Evolutionary conservation across 2,329 filamentous ascomycete genomes (phyloP).

Genomic region (Xylaria sp.): DNA sequence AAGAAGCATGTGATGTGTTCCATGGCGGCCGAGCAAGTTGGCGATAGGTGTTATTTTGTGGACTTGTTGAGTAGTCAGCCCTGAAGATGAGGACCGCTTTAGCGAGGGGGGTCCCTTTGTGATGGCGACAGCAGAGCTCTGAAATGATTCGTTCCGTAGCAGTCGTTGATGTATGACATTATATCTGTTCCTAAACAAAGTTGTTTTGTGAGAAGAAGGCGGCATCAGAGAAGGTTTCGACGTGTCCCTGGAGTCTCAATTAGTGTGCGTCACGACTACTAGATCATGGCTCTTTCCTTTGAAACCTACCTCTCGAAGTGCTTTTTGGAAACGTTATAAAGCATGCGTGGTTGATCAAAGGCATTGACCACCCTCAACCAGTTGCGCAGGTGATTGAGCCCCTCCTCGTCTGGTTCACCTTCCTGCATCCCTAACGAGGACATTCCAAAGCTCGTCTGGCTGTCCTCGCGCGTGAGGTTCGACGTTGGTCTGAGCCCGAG

Average conservation of each 20-base stretch:
- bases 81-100: constrained; percentile 67
- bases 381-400: constrained; percentile 74
- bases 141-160: constrained; percentile 92
- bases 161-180: constrained; percentile 92
- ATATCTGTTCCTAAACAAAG: constrained; percentile 88
- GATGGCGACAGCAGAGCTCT: constrained; percentile 78
- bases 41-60: constrained; percentile 91
- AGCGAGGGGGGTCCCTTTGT: constrained; percentile 64
- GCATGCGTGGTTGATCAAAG: constrained; percentile 83
- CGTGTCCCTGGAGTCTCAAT: constrained; percentile 60
- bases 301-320: constrained; percentile 80
- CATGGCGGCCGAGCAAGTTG: constrained; percentile 80
- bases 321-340: constrained; percentile 84
- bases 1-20: constrained; percentile 85
- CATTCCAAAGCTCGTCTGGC: constrained; percentile 73
- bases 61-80: constrained; percentile 67
- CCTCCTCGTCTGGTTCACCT: constrained; percentile 69
- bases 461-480: constrained; percentile 66
- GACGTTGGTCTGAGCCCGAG: constrained; percentile 63
- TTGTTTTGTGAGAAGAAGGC: constrained; percentile 81
- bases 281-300: constrained; percentile 35
- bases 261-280: constrained; percentile 1
- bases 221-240: constrained; percentile 79
- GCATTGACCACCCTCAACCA: constrained; percentile 89
- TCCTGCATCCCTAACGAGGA: constrained; percentile 64